A percentile compares a stretch with the other conserved stretches of the same genome.
These are phyloP conservation scores for Alnus glutinosa DNA, from an alignment of 306 rosid genomes.

Conservation along the genomic window DNA sequence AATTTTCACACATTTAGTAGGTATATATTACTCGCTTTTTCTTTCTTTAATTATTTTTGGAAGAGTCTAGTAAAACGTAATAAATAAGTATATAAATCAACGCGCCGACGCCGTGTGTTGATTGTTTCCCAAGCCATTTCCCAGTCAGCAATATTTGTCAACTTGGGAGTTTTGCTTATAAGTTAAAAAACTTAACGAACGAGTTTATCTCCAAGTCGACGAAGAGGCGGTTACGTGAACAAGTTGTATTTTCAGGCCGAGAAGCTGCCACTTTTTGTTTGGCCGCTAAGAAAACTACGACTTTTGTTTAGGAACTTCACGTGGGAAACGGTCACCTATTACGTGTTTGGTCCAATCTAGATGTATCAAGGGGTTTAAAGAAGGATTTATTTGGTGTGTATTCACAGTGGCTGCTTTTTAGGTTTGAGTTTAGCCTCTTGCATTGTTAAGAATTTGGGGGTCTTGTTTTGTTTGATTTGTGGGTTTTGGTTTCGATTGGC, in stretches of 20 bases:
- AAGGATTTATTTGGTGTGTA: neutral
- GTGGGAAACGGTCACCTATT: too few species aligned
- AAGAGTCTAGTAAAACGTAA: neutral
- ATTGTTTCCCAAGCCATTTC: neutral
- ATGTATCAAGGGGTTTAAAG: too few species aligned
- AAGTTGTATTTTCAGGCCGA: constrained; percentile 27
- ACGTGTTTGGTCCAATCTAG: neutral
- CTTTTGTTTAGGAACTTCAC: neutral
- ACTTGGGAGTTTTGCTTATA: neutral
- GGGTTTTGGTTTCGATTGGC: constrained; percentile 12
- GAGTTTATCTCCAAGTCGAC: constrained; percentile 39
- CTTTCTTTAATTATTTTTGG: neutral
- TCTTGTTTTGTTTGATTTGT: constrained; percentile 18
- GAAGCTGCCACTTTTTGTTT: neutral
- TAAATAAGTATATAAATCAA: neutral
- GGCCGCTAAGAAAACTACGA: neutral
- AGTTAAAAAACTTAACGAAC: neutral
- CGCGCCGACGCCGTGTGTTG: neutral
- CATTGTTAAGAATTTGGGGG: neutral
- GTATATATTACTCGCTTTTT: too few species aligned
- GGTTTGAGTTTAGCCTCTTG: neutral
- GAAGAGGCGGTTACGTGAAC: constrained; percentile 4
- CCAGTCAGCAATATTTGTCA: neutral
- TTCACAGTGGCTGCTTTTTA: neutral
- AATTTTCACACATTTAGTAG: too few species aligned